These are phyloP conservation scores for Leccinum subgranulosum DNA, from an alignment of 768 basidiomycete species.

Conservation along the genomic window DNA sequence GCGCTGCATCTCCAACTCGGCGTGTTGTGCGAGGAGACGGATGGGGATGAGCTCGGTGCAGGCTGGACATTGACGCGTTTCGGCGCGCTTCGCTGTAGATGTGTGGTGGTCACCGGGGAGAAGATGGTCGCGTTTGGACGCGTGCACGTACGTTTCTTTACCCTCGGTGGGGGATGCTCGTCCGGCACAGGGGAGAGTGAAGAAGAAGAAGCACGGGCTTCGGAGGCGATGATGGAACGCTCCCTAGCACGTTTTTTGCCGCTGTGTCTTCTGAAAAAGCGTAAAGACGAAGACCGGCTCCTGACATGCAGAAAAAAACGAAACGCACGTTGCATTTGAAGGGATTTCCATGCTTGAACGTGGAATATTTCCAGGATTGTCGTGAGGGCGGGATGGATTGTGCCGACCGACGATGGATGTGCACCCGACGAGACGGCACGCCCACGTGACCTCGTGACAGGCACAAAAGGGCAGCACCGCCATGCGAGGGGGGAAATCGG, in stretches of 20 bases:
- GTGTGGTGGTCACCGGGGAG: neutral
- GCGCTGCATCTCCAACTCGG: slow-evolving; percentile 63
- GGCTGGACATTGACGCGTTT: slow-evolving; percentile 72
- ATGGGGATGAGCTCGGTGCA: slow-evolving; percentile 72
- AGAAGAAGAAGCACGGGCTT: slow-evolving; percentile 20
- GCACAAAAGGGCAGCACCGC: no score
- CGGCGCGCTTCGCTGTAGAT: slow-evolving; percentile 62
- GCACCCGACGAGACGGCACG: neutral
- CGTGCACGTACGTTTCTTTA: slow-evolving; percentile 48
- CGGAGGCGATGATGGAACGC: neutral
- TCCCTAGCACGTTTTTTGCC: slow-evolving; percentile 50
- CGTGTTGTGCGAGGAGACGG: slow-evolving; percentile 64
- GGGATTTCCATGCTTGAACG: slow-evolving; percentile 6
- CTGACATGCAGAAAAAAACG: neutral
- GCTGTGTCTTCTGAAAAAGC: slow-evolving; percentile 18
- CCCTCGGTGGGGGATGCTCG: slow-evolving; percentile 30
- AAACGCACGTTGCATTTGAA: slow-evolving; percentile 28
- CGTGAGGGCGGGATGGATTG: slow-evolving; percentile 10
- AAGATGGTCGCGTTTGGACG: neutral
- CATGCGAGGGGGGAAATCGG: no score
- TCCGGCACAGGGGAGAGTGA: slow-evolving; percentile 35
- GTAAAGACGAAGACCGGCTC: neutral
- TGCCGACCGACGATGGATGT: slow-evolving; percentile 14
- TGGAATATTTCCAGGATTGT: neutral
- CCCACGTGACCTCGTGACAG: neutral